Percentiles rank a stretch among this genome's conserved stretches.
Conservation (phyloP, 176 grass and related monocot genomes). For the Eleusine coracana region DNA sequence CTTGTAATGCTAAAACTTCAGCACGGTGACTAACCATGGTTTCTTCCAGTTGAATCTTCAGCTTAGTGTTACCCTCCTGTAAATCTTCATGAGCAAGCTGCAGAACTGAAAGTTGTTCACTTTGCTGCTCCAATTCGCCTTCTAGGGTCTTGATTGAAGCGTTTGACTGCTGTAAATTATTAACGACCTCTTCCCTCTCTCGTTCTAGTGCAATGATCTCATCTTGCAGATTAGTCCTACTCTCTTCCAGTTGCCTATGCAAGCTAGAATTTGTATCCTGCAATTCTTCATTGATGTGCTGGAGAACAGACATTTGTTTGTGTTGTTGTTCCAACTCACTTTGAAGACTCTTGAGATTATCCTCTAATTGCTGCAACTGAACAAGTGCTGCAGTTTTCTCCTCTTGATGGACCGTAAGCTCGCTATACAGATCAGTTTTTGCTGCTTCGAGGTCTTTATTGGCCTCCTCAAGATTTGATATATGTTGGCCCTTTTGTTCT, state of each 20-base stretch:
- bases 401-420: conserved; percentile 29
- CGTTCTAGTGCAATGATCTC: conserved; percentile 38
- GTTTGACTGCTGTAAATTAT: conserved; percentile 44
- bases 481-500: conserved; percentile 49
- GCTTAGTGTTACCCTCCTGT: conserved; percentile 41
- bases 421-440: conserved; percentile 47
- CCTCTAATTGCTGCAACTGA: conserved; percentile 44
- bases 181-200: conserved; percentile 34
- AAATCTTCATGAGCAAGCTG: conserved; percentile 46
- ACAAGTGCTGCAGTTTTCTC: conserved; percentile 44
- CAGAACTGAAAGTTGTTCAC: conserved; percentile 41
- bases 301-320: conserved; percentile 46
- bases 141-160: conserved; percentile 40
- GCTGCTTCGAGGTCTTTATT: conserved; percentile 36
- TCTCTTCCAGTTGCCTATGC: conserved; percentile 49
- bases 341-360: conserved; percentile 38
- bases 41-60: conserved; percentile 41
- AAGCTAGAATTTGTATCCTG: conserved; percentile 43
- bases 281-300: conserved; percentile 49
- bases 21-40: conserved; percentile 17
- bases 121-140: conserved; percentile 47
- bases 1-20: conserved; percentile 41
- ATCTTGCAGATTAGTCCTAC: conserved; percentile 26
- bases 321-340: conserved; percentile 44
- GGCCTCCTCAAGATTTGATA: conserved; percentile 49